Conservation (phyloP, 441 rosid species). For the Hypseocharis bilobata region DNA sequence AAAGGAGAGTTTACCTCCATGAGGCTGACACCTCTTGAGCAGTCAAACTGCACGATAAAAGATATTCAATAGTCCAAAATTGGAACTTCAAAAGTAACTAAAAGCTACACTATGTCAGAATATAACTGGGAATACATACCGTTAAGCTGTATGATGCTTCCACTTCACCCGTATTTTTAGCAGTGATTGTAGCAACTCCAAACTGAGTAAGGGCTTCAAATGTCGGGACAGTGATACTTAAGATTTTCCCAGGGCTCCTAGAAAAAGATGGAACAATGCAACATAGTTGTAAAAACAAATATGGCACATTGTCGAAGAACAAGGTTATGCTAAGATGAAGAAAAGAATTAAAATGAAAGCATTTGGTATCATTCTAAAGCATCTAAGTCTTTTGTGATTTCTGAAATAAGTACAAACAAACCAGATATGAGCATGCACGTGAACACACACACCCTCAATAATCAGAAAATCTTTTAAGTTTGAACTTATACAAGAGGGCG, state of each 20-base stretch:
- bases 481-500: no score
- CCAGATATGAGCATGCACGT: no score
- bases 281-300: background rate
- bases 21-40: constrained; percentile 65
- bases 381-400: no score
- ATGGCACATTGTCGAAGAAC: background rate
- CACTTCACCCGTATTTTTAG: constrained; percentile 64
- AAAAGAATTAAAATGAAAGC: background rate
- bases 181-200: constrained; percentile 68
- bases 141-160: constrained; percentile 92
- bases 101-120: constrained; percentile 8
- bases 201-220: constrained; percentile 81
- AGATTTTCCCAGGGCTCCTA: constrained; percentile 89
- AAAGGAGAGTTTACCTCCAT: constrained; percentile 48
- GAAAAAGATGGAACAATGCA: constrained; percentile 10
- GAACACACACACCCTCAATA: no score
- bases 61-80: constrained; percentile 2
- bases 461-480: no score
- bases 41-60: constrained; percentile 52
- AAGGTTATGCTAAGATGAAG: background rate
- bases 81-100: background rate
- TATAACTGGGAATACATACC: constrained; percentile 31
- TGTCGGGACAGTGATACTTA: constrained; percentile 56
- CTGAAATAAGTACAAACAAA: no score
- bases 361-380: no score